Percentiles rank a stretch among this genome's conserved stretches.
phyloP scores from a whole-genome alignment of 2,329 filamentous ascomycete genomes.

The Alternaria dauci region DNA sequence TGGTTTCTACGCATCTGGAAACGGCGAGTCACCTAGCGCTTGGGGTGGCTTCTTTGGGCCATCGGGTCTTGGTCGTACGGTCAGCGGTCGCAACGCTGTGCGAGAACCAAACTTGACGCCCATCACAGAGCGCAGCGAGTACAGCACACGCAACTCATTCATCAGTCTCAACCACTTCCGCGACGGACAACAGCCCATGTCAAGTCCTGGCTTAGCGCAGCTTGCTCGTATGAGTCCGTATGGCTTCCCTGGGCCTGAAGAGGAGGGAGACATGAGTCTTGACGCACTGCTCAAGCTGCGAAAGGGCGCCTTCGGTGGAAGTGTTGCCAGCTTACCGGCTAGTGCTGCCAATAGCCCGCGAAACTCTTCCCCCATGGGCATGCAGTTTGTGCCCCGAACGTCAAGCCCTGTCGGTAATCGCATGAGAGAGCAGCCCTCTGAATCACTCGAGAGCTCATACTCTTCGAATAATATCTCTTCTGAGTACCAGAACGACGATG shows the following conservation, averaged over 20 bases:
- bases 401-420: constrained; percentile 41
- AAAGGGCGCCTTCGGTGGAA: constrained; percentile 81
- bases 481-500: constrained; percentile 24
- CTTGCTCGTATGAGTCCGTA: constrained; percentile 67
- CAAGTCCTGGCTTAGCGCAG: constrained; percentile 79
- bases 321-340: constrained; percentile 72
- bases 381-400: constrained; percentile 43
- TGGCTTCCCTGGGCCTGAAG: constrained; percentile 61
- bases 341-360: constrained; percentile 55
- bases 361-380: constrained; percentile 50
- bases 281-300: constrained; percentile 76
- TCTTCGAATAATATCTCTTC: constrained; percentile 28
- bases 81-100: constrained; percentile 69
- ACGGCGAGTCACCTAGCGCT: constrained; percentile 66
- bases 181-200: constrained; percentile 61
- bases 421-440: constrained; percentile 39
- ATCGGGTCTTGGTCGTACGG: constrained; percentile 70
- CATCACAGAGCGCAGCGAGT: constrained; percentile 95
- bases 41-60: constrained; percentile 92
- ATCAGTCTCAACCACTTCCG: constrained; percentile 71
- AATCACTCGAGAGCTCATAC: constrained; percentile 37
- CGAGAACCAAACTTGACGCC: constrained; percentile 93
- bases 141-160: constrained; percentile 91
- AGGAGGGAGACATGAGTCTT: constrained; percentile 75
- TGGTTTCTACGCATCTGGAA: constrained; percentile 81